These are phyloP conservation scores for Podaxis mareebaensis DNA, from an alignment of 768 basidiomycete genomes.

Conservation along the genomic window DNA sequence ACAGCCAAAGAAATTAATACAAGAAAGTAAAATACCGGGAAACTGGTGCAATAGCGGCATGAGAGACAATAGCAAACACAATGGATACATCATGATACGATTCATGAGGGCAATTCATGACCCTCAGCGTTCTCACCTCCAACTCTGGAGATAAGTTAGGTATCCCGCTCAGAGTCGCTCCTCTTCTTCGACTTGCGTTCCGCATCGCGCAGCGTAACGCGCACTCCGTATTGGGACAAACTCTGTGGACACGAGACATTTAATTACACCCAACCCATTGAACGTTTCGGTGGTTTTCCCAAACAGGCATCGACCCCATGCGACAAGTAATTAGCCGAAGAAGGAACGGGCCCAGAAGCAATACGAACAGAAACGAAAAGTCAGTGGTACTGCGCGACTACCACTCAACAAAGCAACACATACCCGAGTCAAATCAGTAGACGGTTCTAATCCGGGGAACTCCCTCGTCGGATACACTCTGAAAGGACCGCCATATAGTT, in stretches of 20 bases:
- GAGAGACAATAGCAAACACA: background rate
- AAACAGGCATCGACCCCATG: background rate
- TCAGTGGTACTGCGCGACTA: background rate
- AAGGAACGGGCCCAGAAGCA: background rate
- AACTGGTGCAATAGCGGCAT: background rate
- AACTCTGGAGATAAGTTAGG: background rate
- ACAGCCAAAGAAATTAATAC: background rate
- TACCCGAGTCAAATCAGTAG: conserved; percentile 72
- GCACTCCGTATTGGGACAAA: conserved; percentile 39
- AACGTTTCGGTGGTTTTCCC: background rate
- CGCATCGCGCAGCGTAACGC: conserved; percentile 41
- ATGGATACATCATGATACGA: background rate
- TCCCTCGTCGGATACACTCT: conserved; percentile 72
- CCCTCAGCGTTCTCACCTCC: background rate
- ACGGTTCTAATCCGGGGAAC: conserved; percentile 69
- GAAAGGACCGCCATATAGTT: conserved; percentile 67
- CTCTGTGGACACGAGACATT: conserved; percentile 21
- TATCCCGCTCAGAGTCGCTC: conserved; percentile 7
- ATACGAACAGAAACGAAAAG: background rate
- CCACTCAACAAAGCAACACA: conserved; percentile 13
- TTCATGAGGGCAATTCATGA: background rate
- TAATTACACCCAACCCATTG: background rate
- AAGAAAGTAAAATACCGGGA: background rate
- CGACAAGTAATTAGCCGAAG: background rate
- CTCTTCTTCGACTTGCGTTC: conserved; percentile 41